Evolutionary conservation across 228 moss, liverwort and hornwort genomes (phyloP), one percentile per base, ranked within the genome.

Genomic region (Sphagnum fallax): DNA sequence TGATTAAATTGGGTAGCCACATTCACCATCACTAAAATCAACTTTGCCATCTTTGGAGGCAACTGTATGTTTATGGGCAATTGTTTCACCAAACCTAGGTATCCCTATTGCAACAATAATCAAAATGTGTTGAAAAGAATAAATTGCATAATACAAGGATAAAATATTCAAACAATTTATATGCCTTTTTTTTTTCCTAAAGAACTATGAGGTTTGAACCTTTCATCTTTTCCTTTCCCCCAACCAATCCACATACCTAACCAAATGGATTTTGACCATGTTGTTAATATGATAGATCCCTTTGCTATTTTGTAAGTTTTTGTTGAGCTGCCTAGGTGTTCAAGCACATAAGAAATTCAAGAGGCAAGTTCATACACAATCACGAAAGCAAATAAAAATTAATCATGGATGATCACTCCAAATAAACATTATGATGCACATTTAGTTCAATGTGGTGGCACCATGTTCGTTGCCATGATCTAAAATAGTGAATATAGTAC

Each of bases 241-340:
- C 1, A 6, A 63, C 0, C 0, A 63, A 15, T 15, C 1, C 63
- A 16, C 57, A 68, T 12, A 65, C 66, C 66, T 72, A 64, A 14
- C 65, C 49, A 65, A 57, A 65, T 8, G 52, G 65, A 48, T 65
- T 59, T 53, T 58, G 57, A 65, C 50, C 72, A 12, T 72, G 53
- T 18, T 67, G 68, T 57, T 76, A 68, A 52, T 76, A 60, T 52
- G 65, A 66, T 69, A 71, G 70, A 48, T 51, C 61, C 71, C 81
- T 73, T 61, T 62, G 77, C 62, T 83, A 80, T 67, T 87, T 83
- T 52, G 74, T 78, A 64, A 87, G 53, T 67, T 83, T 87, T 61
- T 74, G 76, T 67, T 87, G 78, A 6, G 83, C 83, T 55, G 80
- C 76, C 73, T 83, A 76, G 12, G 53, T 32, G 32, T 32, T 32